Base-by-base conservation (phyloP, 1,139 yeast species). In the Yamadazyma pseudoaaseri region DNA sequence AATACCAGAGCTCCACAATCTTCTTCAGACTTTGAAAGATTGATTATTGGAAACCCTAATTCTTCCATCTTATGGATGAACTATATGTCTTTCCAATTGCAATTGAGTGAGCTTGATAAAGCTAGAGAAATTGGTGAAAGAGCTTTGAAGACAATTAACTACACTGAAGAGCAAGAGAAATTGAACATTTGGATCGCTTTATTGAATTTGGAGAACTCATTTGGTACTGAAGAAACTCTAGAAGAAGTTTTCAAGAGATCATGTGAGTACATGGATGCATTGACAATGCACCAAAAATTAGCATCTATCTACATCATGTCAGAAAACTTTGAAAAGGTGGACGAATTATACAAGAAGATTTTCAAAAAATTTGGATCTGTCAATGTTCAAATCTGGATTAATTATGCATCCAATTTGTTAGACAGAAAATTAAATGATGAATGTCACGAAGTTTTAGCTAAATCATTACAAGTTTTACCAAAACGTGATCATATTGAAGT, bases 51-150 rank as follows among this genome's bases (percentile, higher is more conserved):
- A 54, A 84, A 85, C 53, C 97, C 98, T 36, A 85, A 87, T 65
- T 86, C 96, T 3, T 90, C 98, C 1, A 77, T 90, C 33, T 65
- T 89, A 45, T 92, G 98, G 98, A 90, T 92, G 87, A 87, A 90
- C 62, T 92, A 86, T 62, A 92, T 94, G 97, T 92, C 97, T 3
- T 92, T 90, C 84, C 96, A 89, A 62, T 73, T 92, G 46, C 96
- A 90, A 60, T 71, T 92, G 45, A 85, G 96, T 67, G 98, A 92
- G 58, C 69, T 89, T 40, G 97, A 90, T 35, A 87, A 85, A 62
- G 97, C 97, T 9, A 79, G 98, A 49, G 96, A 86, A 58, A 79
- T 92, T 47, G 97, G 86, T 30, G 86, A 84, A 51, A 79, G 98
- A 45, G 98, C 97, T 4, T 73, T 92, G 52, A 86, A 86, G 65